phyloP scores from a whole-genome alignment of 805 yeast genomes.

The Scheffersomyces amazonensis region DNA sequence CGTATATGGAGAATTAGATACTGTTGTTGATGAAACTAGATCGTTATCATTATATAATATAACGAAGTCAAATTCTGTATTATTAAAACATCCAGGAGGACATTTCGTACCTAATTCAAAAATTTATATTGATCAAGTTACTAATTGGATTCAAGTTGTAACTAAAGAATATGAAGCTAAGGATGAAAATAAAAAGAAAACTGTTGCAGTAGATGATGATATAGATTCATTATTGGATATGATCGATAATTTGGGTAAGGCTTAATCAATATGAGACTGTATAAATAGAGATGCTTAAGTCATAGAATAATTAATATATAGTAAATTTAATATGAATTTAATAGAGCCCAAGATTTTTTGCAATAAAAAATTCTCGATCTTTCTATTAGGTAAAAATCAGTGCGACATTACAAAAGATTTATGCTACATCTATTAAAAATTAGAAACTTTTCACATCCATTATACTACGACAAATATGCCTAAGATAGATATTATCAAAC shows the following conservation, averaged over 20 bases:
- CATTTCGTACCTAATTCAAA: conserved; percentile 93
- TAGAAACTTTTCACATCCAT: no score
- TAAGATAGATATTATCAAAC: no score
- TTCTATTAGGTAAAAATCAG: no score
- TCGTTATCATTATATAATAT: conserved; percentile 52
- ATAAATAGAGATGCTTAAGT: no score
- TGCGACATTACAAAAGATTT: no score
- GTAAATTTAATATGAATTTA: no score
- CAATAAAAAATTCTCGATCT: no score
- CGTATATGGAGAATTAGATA: conserved; percentile 82
- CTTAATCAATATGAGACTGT: conserved; percentile 2
- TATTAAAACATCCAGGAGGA: conserved; percentile 91
- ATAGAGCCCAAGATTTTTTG: no score
- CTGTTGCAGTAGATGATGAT: conserved; percentile 24
- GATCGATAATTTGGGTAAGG: conserved; percentile 32
- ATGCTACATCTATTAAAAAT: no score
- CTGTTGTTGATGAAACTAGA: conserved; percentile 75
- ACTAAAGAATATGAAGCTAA: conserved; percentile 12
- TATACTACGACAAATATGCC: no score
- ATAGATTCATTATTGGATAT: conserved; percentile 31
- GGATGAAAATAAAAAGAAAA: conserved; percentile 8
- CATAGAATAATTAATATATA: no score
- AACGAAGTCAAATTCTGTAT: conserved; percentile 44
- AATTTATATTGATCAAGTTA: conserved; percentile 35
- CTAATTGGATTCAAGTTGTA: conserved; percentile 33